A percentile compares a stretch with the other conserved stretches of the same genome.
phyloP scores from a whole-genome alignment of 2,329 filamentous ascomycete genomes.

The Scortechinia acanthostroma region DNA sequence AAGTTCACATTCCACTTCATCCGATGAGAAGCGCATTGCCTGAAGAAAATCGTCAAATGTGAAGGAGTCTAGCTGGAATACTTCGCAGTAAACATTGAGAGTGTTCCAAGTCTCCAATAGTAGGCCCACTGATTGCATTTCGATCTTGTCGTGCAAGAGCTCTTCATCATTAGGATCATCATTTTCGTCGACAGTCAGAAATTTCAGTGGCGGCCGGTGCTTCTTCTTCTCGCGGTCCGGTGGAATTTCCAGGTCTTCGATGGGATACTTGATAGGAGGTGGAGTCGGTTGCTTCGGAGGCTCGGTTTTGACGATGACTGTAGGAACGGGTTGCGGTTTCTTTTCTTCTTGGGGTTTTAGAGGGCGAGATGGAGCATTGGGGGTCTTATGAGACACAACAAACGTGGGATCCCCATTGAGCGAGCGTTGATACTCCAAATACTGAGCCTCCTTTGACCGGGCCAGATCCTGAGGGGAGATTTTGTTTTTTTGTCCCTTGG shows the following conservation, averaged over 20 bases:
- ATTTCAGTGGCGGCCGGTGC: conserved; percentile 71
- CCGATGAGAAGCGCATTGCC: conserved; percentile 71
- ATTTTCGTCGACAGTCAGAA: conserved; percentile 62
- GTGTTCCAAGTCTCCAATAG: conserved; percentile 93
- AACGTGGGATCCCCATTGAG: background rate
- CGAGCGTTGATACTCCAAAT: background rate
- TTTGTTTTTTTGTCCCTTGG: conserved; percentile 55
- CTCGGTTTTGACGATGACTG: conserved; percentile 27
- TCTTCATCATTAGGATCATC: conserved; percentile 33
- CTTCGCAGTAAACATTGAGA: conserved; percentile 93
- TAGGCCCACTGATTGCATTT: conserved; percentile 78
- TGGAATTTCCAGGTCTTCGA: conserved; percentile 78
- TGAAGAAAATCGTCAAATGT: conserved; percentile 95
- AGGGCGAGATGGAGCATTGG: background rate
- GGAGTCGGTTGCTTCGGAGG: conserved; percentile 56
- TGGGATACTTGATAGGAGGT: conserved; percentile 83
- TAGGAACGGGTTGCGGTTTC: conserved; percentile 21
- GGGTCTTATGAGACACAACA: background rate
- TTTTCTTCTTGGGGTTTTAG: conserved; percentile 12
- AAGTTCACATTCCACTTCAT: conserved; percentile 72
- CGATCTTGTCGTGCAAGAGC: conserved; percentile 50
- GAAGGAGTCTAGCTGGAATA: conserved; percentile 90
- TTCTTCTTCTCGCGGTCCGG: conserved; percentile 51
- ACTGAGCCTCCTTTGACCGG: background rate
- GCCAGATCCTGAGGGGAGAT: background rate